Percentiles rank a stretch among this genome's conserved stretches.
Conservation (phyloP, 2,329 filamentous ascomycete species). For the Hypoxylon sp. region DNA sequence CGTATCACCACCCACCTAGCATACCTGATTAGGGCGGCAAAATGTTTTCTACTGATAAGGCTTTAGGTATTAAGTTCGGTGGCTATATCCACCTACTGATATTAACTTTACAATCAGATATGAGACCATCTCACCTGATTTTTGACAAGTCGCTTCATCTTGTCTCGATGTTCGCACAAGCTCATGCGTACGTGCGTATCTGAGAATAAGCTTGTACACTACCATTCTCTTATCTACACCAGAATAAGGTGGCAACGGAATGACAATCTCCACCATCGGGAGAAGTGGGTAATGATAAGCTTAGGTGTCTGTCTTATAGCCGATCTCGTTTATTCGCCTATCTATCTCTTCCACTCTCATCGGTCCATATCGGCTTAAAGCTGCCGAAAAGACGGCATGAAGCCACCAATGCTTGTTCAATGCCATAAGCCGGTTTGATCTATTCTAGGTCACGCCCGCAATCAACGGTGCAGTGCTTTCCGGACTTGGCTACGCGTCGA, state of each 20-base stretch:
- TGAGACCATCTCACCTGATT: constrained; percentile 10
- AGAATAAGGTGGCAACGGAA: constrained; percentile 4
- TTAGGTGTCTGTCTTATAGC: constrained; percentile 11
- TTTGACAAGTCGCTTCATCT: background rate
- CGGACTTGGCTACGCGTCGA: constrained; percentile 23
- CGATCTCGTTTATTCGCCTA: background rate
- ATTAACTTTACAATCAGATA: background rate
- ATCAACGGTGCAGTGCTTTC: constrained; percentile 19
- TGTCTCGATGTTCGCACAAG: background rate
- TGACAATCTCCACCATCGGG: constrained; percentile 13
- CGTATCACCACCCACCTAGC: background rate
- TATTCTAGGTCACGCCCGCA: constrained; percentile 11
- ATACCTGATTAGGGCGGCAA: background rate
- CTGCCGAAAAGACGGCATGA: constrained; percentile 16
- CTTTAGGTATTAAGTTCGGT: background rate
- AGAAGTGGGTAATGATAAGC: constrained; percentile 35
- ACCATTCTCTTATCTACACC: constrained; percentile 23
- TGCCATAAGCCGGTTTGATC: constrained; percentile 26
- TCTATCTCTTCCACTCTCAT: constrained; percentile 11
- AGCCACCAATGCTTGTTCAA: constrained; percentile 31
- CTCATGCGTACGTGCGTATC: background rate
- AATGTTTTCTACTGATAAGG: constrained; percentile 10
- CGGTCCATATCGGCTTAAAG: constrained; percentile 21
- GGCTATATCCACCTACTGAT: background rate
- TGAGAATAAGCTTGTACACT: background rate